These are phyloP conservation scores for Mycena venus DNA, from an alignment of 768 basidiomycete genomes.

Conservation along the genomic window DNA sequence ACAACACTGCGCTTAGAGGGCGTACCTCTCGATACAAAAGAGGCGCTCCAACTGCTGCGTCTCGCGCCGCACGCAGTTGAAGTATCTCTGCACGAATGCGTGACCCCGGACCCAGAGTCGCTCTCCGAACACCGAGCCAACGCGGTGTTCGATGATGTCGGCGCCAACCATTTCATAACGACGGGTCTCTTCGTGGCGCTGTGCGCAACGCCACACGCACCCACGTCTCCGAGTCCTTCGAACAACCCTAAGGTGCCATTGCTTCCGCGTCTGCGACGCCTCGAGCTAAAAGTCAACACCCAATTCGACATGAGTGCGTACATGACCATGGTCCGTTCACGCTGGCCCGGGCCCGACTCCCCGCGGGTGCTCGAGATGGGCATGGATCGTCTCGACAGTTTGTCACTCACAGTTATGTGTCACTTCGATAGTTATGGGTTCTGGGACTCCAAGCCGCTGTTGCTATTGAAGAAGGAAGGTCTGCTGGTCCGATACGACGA, in stretches of 20 bases:
- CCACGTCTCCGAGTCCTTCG: too few species aligned
- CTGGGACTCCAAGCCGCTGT: not conserved
- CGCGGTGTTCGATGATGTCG: not conserved
- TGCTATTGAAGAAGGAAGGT: slow-evolving; percentile 1
- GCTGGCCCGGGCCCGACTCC: not conserved
- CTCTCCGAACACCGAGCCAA: not conserved
- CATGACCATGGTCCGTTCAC: slow-evolving; percentile 6
- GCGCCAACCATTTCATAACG: slow-evolving; percentile 3
- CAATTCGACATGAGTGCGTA: not conserved
- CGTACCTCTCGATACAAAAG: not conserved
- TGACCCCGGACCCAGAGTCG: not conserved
- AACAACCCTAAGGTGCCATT: too few species aligned
- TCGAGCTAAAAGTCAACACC: not conserved
- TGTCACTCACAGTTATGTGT: not conserved
- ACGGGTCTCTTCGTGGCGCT: not conserved
- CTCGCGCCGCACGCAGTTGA: not conserved
- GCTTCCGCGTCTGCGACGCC: not conserved
- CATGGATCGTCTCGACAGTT: not conserved
- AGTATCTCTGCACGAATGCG: slow-evolving; percentile 2
- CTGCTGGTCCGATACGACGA: not conserved
- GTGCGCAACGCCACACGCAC: not conserved
- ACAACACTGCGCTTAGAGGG: not conserved
- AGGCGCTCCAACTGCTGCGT: not conserved
- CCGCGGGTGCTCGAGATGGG: not conserved
- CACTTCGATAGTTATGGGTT: not conserved